These are phyloP conservation scores for Arabidopsis thaliana DNA, from an alignment of 345 rosid genomes.

Conservation along the genomic window DNA sequence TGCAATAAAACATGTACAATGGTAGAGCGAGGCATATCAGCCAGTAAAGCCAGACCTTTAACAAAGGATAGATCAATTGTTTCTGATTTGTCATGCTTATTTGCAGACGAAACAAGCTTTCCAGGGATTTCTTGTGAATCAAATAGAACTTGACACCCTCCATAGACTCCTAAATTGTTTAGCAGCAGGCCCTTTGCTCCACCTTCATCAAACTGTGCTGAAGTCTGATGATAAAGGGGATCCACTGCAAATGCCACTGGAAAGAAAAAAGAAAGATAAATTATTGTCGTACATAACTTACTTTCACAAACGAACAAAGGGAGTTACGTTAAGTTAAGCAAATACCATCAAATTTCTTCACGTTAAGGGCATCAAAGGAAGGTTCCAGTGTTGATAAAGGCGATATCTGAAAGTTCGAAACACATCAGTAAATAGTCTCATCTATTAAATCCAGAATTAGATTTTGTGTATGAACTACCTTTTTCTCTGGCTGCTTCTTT, in stretches of 20 bases:
- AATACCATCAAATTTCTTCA: constrained; percentile 88
- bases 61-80: constrained; percentile 75
- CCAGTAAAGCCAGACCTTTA: constrained; percentile 61
- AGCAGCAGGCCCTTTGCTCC: constrained; percentile 90
- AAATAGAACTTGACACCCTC: constrained; percentile 87
- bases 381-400: constrained; percentile 84
- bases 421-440: constrained; percentile 38
- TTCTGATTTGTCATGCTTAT: constrained; percentile 58
- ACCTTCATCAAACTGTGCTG: constrained; percentile 98
- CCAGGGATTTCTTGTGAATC: constrained; percentile 92
- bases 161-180: constrained; percentile 91
- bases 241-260: constrained; percentile 95
- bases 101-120: constrained; percentile 56
- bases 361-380: constrained; percentile 84
- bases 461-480: constrained; percentile 51
- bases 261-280: constrained; percentile 42
- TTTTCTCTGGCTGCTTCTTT: constrained; percentile 72
- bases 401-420: constrained; percentile 67
- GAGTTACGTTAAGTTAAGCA: constrained; percentile 33
- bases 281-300: constrained; percentile 33
- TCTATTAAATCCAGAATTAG: neutral
- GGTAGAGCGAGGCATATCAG: constrained; percentile 26
- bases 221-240: constrained; percentile 95
- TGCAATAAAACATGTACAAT: constrained; percentile 10
- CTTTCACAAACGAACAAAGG: constrained; percentile 21